phyloP scores from a whole-genome alignment of 257 asterid genomes.

The Nicotiana undulata region DNA sequence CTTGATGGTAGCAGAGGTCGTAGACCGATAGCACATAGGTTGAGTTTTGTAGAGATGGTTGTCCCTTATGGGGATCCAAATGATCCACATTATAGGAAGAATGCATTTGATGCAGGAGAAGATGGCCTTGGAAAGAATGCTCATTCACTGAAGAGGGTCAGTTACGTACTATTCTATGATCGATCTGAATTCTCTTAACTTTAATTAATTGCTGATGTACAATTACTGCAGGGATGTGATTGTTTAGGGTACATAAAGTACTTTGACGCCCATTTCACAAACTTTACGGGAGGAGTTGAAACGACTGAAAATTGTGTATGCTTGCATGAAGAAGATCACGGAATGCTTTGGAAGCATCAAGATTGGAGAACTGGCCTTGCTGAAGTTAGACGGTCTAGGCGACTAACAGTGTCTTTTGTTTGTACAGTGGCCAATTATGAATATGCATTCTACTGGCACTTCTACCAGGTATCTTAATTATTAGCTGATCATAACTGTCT shows the following conservation, averaged over 20 bases:
- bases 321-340: conserved; percentile 94
- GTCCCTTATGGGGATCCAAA: conserved; percentile 99
- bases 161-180: neutral
- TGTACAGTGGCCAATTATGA: conserved; percentile 98
- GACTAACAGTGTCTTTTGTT: conserved; percentile 82
- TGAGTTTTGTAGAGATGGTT: conserved; percentile 99
- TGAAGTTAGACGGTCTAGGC: conserved; percentile 91
- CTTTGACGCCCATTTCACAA: conserved; percentile 86
- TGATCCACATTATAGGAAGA: conserved; percentile 94
- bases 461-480: conserved; percentile 85
- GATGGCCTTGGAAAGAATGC: conserved; percentile 98
- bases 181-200: neutral
- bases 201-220: too few relatives aligned
- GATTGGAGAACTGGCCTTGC: conserved; percentile 98
- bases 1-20: conserved; percentile 96
- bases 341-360: conserved; percentile 98
- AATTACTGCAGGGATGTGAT: conserved; percentile 77
- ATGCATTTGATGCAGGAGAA: conserved; percentile 99
- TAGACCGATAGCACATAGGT: conserved; percentile 91
- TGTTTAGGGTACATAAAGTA: conserved; percentile 82
- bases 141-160: conserved; percentile 93
- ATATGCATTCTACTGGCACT: conserved; percentile 96
- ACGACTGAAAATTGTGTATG: conserved; percentile 93
- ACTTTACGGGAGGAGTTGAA: conserved; percentile 95
- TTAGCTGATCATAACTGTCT: neutral